Percentiles rank a stretch among this genome's conserved stretches.
Evolutionary conservation across 805 yeast species (phyloP).

Genomic region (Schwanniomyces occidentalis): DNA sequence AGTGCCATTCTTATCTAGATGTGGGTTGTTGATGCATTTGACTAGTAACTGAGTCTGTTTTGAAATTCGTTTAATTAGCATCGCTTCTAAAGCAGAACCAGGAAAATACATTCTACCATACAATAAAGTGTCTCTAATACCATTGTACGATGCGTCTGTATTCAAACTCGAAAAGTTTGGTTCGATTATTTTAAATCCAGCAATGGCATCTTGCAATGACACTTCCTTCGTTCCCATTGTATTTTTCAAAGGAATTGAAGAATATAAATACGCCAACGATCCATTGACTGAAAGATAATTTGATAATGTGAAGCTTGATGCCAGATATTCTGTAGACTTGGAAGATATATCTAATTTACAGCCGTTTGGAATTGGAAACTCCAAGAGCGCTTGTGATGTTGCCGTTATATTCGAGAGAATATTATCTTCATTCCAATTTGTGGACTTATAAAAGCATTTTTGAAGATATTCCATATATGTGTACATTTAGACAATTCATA

Average conservation of each 20-base stretch:
- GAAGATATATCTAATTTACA: conserved; percentile 66
- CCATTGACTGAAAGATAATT: conserved; percentile 71
- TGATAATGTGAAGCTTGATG: conserved; percentile 69
- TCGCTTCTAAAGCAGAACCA: conserved; percentile 81
- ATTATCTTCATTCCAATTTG: conserved; percentile 80
- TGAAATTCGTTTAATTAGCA: conserved; percentile 67
- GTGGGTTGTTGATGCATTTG: conserved; percentile 73
- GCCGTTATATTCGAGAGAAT: conserved; percentile 73
- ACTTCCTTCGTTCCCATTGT: conserved; percentile 53
- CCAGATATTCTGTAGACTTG: conserved; percentile 66
- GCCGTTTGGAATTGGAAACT: conserved; percentile 73
- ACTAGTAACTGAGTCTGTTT: conserved; percentile 62
- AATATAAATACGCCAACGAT: conserved; percentile 77
- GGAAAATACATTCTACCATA: conserved; percentile 92
- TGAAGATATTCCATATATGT: conserved; percentile 86
- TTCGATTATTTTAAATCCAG: conserved; percentile 64
- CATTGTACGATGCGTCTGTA: conserved; percentile 4
- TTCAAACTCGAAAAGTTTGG: conserved; percentile 32
- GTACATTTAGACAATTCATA: no score
- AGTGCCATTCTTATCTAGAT: conserved; percentile 51
- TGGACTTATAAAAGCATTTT: conserved; percentile 63
- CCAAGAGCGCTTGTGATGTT: conserved; percentile 68
- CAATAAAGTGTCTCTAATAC: conserved; percentile 44
- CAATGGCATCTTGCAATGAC: conserved; percentile 63
- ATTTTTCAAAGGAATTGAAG: conserved; percentile 55